Evolutionary conservation across 106 monocot species (phyloP), one percentile per base, ranked within the genome.

Genomic region (Dendrobium catenatum): DNA sequence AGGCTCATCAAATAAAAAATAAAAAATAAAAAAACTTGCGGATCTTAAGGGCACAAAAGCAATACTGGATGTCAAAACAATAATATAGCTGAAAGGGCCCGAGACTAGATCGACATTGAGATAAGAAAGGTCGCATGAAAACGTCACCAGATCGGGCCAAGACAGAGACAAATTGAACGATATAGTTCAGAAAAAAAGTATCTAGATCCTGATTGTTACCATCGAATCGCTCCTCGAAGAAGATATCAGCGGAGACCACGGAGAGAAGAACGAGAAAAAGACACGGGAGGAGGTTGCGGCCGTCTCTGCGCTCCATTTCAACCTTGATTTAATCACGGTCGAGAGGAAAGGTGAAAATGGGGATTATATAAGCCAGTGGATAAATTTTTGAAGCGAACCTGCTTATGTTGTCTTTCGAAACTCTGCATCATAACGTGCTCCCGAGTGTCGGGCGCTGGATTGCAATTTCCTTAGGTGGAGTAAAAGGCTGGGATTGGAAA

Each of bases 181-280:
- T 1, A 1, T 40, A 74, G 20, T 29, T 6, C 73, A 2, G 47
- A 49, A n/a, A 47, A 31, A 49, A 10, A 15, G 22, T 13, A 27
- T 48, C 76, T 2, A 76, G 76, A 76, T 49, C 22, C 19, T 49
- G 9, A 76, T 76, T 13, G 27, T 76, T 76, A 82, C 82, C 82
- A 41, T 82, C 82, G 43, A 82, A 82, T 20, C 82, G 82, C 76
- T 82, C 82, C 76, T 82, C 82, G 42, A 82, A 82, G 82, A 82
- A 59, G 0, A 82, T 73, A 5, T 73, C 73, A 27, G 82, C 82
- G 27, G 76, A 76, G 82, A 64, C 61, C 17, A 76, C 56, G 11
- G 82, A 82, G n/a, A 66, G 4, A 33, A 81, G 54, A 72, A 46
- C 54, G 15, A 66, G 48, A 59, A 78, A 6, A 37, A 78, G 41